These are phyloP conservation scores for Microdochium trichocladiopsis DNA, from an alignment of 2,329 filamentous ascomycete genomes.

Conservation along the genomic window DNA sequence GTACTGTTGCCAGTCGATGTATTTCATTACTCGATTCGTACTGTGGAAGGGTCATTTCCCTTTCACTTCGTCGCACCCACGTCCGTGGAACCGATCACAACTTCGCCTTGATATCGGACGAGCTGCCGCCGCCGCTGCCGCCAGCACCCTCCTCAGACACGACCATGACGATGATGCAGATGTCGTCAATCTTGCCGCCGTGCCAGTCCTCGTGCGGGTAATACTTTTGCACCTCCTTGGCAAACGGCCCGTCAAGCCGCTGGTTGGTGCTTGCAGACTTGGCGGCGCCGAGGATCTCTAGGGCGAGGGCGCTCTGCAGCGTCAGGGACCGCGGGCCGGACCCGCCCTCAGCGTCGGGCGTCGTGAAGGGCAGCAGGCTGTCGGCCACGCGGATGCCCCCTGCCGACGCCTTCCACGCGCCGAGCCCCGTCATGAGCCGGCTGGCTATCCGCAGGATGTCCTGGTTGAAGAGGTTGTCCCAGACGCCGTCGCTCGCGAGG, in stretches of 20 bases:
- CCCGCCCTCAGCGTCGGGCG: constrained; percentile 26
- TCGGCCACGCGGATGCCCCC: constrained; percentile 57
- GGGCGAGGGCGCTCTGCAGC: constrained; percentile 72
- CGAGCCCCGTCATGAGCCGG: constrained; percentile 62
- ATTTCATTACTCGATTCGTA: too few species aligned
- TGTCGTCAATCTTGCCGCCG: constrained; percentile 94
- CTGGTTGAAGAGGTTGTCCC: constrained; percentile 91
- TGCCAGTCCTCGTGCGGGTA: constrained; percentile 82
- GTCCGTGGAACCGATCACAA: too few species aligned
- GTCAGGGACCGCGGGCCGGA: constrained; percentile 30
- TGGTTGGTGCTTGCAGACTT: constrained; percentile 78
- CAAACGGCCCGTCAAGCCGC: constrained; percentile 84
- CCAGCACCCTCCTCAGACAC: constrained; percentile 55
- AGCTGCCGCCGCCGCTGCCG: too few species aligned
- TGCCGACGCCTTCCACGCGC: constrained; percentile 65
- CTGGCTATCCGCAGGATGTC: constrained; percentile 80
- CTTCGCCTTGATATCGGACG: not conserved
- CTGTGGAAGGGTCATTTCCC: too few species aligned
- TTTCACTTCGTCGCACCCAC: too few species aligned
- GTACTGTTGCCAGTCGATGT: too few species aligned
- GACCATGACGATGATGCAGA: constrained; percentile 76
- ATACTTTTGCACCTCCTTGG: constrained; percentile 84
- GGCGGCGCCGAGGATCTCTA: constrained; percentile 72
- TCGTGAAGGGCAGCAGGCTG: constrained; percentile 47
- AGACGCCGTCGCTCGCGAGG: constrained; percentile 89